phyloP scores from a whole-genome alignment of 176 grass and related monocot genomes.

The Typha latifolia region DNA sequence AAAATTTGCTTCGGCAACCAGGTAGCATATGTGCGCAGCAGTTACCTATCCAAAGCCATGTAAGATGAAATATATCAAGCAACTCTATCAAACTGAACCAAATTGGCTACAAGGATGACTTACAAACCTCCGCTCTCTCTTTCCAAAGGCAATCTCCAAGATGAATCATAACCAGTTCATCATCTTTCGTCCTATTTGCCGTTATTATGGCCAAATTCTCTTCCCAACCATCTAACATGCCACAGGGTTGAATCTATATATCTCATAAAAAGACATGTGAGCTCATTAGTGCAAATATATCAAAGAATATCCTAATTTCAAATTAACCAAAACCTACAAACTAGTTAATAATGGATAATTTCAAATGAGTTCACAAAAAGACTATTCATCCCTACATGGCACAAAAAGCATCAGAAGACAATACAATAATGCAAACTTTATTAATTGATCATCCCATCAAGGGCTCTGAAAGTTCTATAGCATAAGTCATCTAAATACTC shows the following conservation, averaged over 20 bases:
- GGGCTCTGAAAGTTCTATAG: neutral
- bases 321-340: neutral
- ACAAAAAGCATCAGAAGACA: too few relatives aligned
- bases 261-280: constrained; percentile 14
- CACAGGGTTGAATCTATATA: constrained; percentile 26
- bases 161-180: constrained; percentile 86
- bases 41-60: constrained; percentile 43
- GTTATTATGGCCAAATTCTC: constrained; percentile 98
- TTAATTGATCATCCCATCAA: too few relatives aligned
- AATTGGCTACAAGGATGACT: too few relatives aligned
- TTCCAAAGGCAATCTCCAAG: constrained; percentile 99
- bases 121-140: constrained; percentile 82
- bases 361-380: too few relatives aligned
- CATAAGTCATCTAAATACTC: too few relatives aligned
- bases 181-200: constrained; percentile 91
- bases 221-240: constrained; percentile 96
- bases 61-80: too few relatives aligned
- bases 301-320: neutral
- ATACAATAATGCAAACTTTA: too few relatives aligned
- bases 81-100: too few relatives aligned
- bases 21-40: constrained; percentile 89
- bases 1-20: constrained; percentile 91
- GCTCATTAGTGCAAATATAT: neutral
- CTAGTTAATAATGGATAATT: neutral
- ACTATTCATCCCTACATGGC: too few relatives aligned